A percentile compares a stretch with the other conserved stretches of the same genome.
phyloP scores from a whole-genome alignment of 164 flowering plant genomes.

The Stephania cephalantha region DNA sequence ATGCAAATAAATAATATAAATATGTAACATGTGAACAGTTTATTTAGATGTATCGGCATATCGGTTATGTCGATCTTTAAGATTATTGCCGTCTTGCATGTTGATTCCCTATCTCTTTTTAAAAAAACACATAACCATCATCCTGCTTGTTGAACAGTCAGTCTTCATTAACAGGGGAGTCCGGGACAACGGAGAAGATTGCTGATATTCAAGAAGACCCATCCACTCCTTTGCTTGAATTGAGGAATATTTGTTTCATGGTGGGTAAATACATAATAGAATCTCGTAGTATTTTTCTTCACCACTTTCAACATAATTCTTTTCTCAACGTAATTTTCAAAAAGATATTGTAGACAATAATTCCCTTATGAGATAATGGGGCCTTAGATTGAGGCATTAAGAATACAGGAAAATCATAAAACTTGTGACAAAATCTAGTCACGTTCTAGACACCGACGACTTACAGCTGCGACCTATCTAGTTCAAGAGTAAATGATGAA shows the following conservation, averaged over 20 bases:
- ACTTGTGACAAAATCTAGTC: too few relatives aligned
- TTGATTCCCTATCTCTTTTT: constrained; percentile 6
- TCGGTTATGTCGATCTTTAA: neutral
- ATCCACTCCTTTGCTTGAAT: constrained; percentile 61
- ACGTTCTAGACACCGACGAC: too few relatives aligned
- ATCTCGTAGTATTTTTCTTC: neutral
- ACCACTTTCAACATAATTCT: neutral
- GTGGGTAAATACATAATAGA: constrained; percentile 25
- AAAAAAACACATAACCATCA: constrained; percentile 26
- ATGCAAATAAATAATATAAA: too few relatives aligned
- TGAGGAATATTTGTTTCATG: constrained; percentile 80
- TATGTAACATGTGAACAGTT: neutral
- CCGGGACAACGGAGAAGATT: constrained; percentile 51
- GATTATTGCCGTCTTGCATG: constrained; percentile 6
- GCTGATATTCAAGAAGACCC: constrained; percentile 52
- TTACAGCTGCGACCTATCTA: too few relatives aligned
- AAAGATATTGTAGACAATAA: neutral
- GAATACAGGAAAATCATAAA: neutral
- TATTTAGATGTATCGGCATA: neutral
- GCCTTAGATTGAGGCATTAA: neutral
- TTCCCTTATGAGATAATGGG: neutral
- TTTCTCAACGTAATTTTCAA: neutral
- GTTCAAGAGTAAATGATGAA: too few relatives aligned
- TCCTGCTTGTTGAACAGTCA: constrained; percentile 63
- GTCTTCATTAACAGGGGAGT: constrained; percentile 82